phyloP scores from a whole-genome alignment of 75 land plant species.

The Pinus tabuliformis region DNA sequence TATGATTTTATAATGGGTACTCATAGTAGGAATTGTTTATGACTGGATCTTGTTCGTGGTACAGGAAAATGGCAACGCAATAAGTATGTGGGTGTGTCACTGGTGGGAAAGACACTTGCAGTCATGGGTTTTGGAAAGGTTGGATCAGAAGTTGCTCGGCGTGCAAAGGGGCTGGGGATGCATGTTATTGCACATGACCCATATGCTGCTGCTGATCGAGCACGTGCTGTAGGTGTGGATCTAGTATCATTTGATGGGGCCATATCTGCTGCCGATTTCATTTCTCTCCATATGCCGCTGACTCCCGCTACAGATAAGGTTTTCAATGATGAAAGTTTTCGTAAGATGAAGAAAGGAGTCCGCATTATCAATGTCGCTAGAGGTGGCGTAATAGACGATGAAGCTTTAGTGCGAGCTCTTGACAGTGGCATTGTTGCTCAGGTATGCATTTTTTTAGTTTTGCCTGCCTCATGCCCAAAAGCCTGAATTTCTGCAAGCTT shows the following conservation, averaged over 20 bases:
- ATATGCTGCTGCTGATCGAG: conserved; percentile 71
- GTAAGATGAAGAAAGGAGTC: conserved; percentile 75
- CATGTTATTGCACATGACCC: conserved; percentile 76
- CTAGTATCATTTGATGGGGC: conserved; percentile 66
- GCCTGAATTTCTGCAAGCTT: too few relatives aligned
- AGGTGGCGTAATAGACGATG: conserved; percentile 81
- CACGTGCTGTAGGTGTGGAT: conserved; percentile 72
- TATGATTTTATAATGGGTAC: not conserved
- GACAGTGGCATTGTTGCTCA: conserved; percentile 72
- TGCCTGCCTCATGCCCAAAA: not conserved
- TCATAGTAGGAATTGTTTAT: not conserved
- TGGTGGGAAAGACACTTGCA: conserved; percentile 68
- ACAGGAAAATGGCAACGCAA: conserved; percentile 64
- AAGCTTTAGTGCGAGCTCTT: conserved; percentile 62
- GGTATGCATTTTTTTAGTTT: conserved; percentile 27
- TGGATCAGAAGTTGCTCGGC: conserved; percentile 75
- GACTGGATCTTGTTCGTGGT: conserved; percentile 1
- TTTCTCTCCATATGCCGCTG: conserved; percentile 79
- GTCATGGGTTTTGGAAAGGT: conserved; percentile 79
- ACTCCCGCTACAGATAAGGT: conserved; percentile 57
- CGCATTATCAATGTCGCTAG: conserved; percentile 79
- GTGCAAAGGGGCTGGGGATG: conserved; percentile 88
- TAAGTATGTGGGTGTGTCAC: conserved; percentile 75
- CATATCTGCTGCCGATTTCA: conserved; percentile 59
- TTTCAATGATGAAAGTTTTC: conserved; percentile 60